Evolutionary conservation across 768 basidiomycete species (phyloP).

Genomic region (Amanita muscaria): DNA sequence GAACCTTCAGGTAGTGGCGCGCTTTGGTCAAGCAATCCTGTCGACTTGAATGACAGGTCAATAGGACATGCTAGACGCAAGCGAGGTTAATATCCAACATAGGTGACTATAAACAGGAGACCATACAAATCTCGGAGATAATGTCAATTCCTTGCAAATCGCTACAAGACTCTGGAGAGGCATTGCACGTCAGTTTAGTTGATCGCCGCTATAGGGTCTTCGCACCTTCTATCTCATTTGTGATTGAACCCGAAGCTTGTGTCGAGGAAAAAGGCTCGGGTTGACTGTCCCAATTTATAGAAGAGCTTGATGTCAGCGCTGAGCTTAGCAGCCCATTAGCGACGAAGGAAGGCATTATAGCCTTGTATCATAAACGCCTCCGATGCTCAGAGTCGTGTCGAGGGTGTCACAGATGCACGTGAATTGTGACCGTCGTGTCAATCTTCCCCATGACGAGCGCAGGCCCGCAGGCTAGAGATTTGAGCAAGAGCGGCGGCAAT

Average conservation of each 20-base stretch:
- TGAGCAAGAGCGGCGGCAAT: constrained; percentile 22
- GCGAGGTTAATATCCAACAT: neutral
- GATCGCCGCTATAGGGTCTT: too few species aligned
- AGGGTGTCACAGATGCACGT: constrained; percentile 2
- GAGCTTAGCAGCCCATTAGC: constrained; percentile 22
- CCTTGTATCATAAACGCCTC: neutral
- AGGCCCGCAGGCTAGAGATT: constrained; percentile 18
- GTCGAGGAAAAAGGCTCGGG: too few species aligned
- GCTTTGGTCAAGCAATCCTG: neutral
- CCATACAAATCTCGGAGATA: too few species aligned
- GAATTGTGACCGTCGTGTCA: neutral
- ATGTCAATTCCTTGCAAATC: too few species aligned
- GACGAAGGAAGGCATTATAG: constrained; percentile 16
- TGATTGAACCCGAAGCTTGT: too few species aligned
- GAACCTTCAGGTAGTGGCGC: neutral
- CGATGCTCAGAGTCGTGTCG: neutral
- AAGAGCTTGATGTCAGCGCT: too few species aligned
- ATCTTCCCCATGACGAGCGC: neutral
- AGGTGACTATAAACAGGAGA: too few species aligned
- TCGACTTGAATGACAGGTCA: constrained; percentile 3
- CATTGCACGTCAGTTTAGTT: too few species aligned
- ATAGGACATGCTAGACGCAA: neutral
- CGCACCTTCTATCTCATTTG: too few species aligned
- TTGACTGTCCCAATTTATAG: too few species aligned
- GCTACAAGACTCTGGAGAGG: too few species aligned